These are phyloP conservation scores for Coccomyxa sp. DNA, from an alignment of 139 green algal genomes.

Conservation along the genomic window DNA sequence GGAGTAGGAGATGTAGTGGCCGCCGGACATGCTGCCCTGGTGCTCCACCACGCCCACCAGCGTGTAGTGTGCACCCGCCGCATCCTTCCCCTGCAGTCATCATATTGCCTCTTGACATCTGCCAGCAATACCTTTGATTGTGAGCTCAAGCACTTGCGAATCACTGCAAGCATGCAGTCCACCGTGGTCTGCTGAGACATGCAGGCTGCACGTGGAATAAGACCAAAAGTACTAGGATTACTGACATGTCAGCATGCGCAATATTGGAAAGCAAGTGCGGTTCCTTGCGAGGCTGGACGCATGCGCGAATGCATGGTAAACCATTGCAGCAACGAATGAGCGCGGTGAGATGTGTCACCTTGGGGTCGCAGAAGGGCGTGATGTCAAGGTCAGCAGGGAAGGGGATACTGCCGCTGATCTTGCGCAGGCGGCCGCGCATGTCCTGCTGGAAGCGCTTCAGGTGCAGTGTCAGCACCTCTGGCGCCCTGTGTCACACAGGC, in stretches of 20 bases:
- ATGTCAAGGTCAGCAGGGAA: slow-evolving; percentile 34
- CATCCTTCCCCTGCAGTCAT: slow-evolving; percentile 1
- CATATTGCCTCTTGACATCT: no score
- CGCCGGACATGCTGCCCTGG: slow-evolving; percentile 45
- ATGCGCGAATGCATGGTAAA: no score
- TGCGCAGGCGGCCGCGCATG: slow-evolving; percentile 38
- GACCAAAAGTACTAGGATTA: background rate
- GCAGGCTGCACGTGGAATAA: background rate
- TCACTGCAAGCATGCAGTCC: no score
- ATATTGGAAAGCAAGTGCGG: no score
- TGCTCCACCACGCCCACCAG: slow-evolving; percentile 70
- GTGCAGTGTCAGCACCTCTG: slow-evolving; percentile 49
- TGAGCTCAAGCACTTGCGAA: no score
- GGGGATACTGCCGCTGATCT: slow-evolving; percentile 44
- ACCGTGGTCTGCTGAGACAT: no score
- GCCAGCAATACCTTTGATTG: no score
- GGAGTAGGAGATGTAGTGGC: slow-evolving; percentile 73
- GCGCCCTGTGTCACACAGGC: slow-evolving; percentile 12
- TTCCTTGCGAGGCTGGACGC: no score
- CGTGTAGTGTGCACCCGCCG: slow-evolving; percentile 32
- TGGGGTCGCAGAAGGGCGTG: slow-evolving; percentile 19
- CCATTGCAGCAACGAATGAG: no score
- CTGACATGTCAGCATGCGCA: background rate
- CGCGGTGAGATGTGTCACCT: background rate
- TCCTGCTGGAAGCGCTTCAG: slow-evolving; percentile 63